phyloP scores from a whole-genome alignment of 257 asterid species.

The Avicennia marina region DNA sequence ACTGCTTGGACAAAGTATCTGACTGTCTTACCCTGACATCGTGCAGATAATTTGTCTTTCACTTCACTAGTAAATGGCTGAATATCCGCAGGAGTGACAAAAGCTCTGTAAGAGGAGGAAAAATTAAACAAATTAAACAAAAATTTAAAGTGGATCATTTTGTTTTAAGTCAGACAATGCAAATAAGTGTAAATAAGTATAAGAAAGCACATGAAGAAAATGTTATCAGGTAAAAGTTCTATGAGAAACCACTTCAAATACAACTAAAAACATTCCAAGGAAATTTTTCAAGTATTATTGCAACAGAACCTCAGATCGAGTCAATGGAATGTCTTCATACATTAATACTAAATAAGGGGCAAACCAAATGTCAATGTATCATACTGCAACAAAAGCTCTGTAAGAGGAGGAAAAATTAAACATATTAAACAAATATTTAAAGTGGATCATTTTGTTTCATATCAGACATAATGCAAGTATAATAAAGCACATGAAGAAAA shows the following conservation, averaged over 20 bases:
- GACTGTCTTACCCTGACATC: constrained; percentile 60
- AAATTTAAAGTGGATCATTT: neutral
- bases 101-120: constrained; percentile 60
- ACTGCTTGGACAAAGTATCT: constrained; percentile 75
- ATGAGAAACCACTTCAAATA: neutral
- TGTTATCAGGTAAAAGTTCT: neutral
- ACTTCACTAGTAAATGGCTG: constrained; percentile 67
- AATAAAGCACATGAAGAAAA: constrained; percentile 15
- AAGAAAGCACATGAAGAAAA: constrained; percentile 15
- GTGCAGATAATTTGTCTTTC: constrained; percentile 58
- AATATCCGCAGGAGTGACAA: constrained; percentile 85
- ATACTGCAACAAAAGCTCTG: too few species aligned
- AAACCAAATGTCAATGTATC: constrained; percentile 3
- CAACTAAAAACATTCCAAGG: neutral
- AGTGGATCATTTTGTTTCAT: constrained; percentile 5
- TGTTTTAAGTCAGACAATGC: neutral
- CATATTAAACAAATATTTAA: too few species aligned
- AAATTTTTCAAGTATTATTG: neutral
- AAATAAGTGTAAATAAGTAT: too few species aligned
- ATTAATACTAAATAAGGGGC: neutral
- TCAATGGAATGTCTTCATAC: constrained; percentile 2
- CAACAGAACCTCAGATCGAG: constrained; percentile 8
- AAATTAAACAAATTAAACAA: neutral
- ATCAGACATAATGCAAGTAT: neutral
- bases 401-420: constrained; percentile 15